A percentile compares a stretch with the other conserved stretches of the same genome.
phyloP scores from a whole-genome alignment of 345 rosid genomes.

The Luvunga scandens region DNA sequence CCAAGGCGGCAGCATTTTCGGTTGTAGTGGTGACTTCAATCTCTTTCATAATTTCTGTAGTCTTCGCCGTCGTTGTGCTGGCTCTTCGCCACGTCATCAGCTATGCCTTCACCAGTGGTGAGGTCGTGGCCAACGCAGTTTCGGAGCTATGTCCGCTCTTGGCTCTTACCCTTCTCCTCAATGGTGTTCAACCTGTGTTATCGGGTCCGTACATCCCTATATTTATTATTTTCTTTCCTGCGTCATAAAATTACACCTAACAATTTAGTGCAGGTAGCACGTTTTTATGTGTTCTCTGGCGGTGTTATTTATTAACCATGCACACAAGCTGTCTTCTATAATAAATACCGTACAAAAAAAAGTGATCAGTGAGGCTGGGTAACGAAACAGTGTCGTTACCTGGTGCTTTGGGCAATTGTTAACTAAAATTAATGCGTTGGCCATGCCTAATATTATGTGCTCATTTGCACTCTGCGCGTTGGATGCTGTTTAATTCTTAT shows the following conservation, averaged over 20 bases:
- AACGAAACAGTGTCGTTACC: no score
- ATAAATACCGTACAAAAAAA: no score
- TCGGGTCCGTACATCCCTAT: conserved; percentile 39
- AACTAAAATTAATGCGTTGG: no score
- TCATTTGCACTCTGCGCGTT: no score
- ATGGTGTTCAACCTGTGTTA: conserved; percentile 59
- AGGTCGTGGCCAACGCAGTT: conserved; percentile 48
- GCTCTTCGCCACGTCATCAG: conserved; percentile 48
- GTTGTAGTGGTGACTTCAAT: conserved; percentile 35
- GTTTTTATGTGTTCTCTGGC: neutral
- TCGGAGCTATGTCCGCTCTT: conserved; percentile 52
- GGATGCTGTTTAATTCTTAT: no score
- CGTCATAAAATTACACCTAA: fast-evolving
- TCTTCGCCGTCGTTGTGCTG: conserved; percentile 41
- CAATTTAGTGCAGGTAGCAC: neutral
- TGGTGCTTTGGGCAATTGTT: no score
- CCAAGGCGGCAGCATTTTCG: conserved; percentile 59
- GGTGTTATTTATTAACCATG: neutral
- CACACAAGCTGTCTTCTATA: no score
- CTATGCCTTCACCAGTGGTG: conserved; percentile 58
- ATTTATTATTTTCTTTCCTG: no score
- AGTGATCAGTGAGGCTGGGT: no score
- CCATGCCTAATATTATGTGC: no score
- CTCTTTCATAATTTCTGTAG: conserved; percentile 43
- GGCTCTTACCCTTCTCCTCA: conserved; percentile 50